Evolutionary conservation across 306 rosid species (phyloP), one percentile per base, ranked within the genome.

Genomic region (Carpinus viminea): DNA sequence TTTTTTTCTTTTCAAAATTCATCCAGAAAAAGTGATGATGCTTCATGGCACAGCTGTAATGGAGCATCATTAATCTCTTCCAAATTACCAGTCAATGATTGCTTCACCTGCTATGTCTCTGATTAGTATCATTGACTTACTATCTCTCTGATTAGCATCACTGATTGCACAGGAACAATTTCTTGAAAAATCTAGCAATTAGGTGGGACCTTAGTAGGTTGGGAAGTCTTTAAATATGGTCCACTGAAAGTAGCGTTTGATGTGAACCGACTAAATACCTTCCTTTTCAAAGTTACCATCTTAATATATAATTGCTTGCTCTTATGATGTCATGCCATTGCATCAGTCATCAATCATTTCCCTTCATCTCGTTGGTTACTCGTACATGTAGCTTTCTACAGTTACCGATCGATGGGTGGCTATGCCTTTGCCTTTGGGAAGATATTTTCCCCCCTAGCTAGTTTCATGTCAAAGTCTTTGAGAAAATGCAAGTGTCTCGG

Each of bases 161-260:
- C 5, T 34, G 6, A 3, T 13, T 34, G 8, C 50, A 17, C 26
- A 15, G 6, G 8, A 17, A 5, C 9, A 65, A 38, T 38, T 38
- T 4, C 48, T 65, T 34, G 20, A 53, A 31, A 1, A 12, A 53
- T 76, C 53, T 52, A 4, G 46, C 50, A 2, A 12, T 17, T 17
- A 51, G 66, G 34, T 50, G 72, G 72, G 83, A 31, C 72, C 59
- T 48, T 41, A 11, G 36, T 69, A 7, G 57, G 55, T 15, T 61
- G 64, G 48, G 50, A 62, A 51, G 70, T 78, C 81, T 24, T 75
- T 34, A 36, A 69, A 60, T 7, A 24, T 70, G 77, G 59, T 4
- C 66, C 71, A 62, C 70, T 21, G 73, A 41, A 16, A 24, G 60
- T 76, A 17, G 60, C 70, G 79, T 59, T 70, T 59, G 70, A 74